phyloP scores from a whole-genome alignment of 768 basidiomycete species.

The Amanita molliuscula region DNA sequence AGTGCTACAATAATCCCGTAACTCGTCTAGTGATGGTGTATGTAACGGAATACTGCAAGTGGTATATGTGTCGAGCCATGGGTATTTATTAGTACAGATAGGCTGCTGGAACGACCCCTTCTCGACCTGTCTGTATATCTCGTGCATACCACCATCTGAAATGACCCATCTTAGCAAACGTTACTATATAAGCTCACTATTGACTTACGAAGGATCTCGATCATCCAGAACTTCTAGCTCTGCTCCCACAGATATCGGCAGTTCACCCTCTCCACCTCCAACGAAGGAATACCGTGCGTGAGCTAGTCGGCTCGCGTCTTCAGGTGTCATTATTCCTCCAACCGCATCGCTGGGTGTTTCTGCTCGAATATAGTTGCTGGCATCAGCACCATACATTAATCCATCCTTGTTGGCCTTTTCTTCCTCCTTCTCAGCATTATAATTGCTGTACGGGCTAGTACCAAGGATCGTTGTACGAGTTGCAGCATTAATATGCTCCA shows the following conservation, averaged over 20 bases:
- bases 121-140: conserved; percentile 65
- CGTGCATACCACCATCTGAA: conserved; percentile 91
- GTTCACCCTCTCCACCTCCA: conserved; percentile 68
- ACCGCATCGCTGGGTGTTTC: conserved; percentile 74
- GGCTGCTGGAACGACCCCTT: conserved; percentile 87
- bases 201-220: conserved; percentile 64
- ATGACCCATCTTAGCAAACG: conserved; percentile 1
- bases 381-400: conserved; percentile 57
- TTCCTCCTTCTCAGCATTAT: conserved; percentile 47
- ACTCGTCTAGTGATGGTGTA: background rate
- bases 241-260: conserved; percentile 55
- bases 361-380: conserved; percentile 67
- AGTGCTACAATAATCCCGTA: conserved; percentile 19
- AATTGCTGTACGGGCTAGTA: conserved; percentile 26
- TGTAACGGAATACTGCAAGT: background rate
- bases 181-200: background rate
- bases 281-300: conserved; percentile 81
- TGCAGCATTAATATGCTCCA: conserved; percentile 87
- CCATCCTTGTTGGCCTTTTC: conserved; percentile 27
- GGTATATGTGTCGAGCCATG: conserved; percentile 11
- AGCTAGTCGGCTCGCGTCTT: conserved; percentile 64
- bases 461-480: conserved; percentile 78
- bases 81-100: conserved; percentile 66
- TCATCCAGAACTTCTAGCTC: conserved; percentile 76
- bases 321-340: conserved; percentile 42